These are phyloP conservation scores for Candida peoriensis DNA, from an alignment of 805 yeast species.

Conservation along the genomic window DNA sequence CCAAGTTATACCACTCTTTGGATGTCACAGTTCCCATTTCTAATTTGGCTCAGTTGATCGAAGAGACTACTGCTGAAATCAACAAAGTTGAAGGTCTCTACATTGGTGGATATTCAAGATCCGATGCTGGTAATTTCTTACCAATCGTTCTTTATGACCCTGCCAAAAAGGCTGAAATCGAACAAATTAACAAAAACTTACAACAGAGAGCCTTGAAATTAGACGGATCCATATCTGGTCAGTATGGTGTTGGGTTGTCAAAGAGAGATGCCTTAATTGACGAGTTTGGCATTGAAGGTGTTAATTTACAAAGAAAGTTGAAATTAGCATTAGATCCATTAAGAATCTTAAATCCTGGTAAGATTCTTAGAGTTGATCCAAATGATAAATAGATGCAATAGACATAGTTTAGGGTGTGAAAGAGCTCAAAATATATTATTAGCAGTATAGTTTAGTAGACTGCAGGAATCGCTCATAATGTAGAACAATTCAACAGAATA, in stretches of 20 bases:
- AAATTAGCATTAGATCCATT: slow-evolving; percentile 69
- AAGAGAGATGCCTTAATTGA: slow-evolving; percentile 51
- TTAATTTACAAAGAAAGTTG: slow-evolving; percentile 62
- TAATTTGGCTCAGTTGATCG: slow-evolving; percentile 51
- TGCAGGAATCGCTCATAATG: no score
- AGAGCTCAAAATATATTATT: no score
- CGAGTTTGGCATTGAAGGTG: slow-evolving; percentile 62
- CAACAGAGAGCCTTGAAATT: slow-evolving; percentile 55
- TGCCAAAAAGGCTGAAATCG: slow-evolving; percentile 40
- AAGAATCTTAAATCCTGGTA: slow-evolving; percentile 70
- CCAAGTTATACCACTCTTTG: slow-evolving; percentile 40
- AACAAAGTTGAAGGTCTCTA: slow-evolving; percentile 43
- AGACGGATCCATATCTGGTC: slow-evolving; percentile 82
- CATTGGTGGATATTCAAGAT: slow-evolving; percentile 66
- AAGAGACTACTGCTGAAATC: slow-evolving; percentile 53
- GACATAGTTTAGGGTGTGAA: no score
- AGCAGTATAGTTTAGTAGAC: no score
- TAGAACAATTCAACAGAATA: no score
- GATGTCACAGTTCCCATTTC: slow-evolving; percentile 79
- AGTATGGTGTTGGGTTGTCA: slow-evolving; percentile 76
- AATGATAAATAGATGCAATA: slow-evolving; percentile 6
- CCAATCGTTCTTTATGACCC: slow-evolving; percentile 54
- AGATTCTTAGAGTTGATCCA: slow-evolving; percentile 62
- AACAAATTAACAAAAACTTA: slow-evolving; percentile 48
- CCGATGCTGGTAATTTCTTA: slow-evolving; percentile 78